phyloP scores from a whole-genome alignment of 1,284 basidiomycete species.

The Vanrija sp. region DNA sequence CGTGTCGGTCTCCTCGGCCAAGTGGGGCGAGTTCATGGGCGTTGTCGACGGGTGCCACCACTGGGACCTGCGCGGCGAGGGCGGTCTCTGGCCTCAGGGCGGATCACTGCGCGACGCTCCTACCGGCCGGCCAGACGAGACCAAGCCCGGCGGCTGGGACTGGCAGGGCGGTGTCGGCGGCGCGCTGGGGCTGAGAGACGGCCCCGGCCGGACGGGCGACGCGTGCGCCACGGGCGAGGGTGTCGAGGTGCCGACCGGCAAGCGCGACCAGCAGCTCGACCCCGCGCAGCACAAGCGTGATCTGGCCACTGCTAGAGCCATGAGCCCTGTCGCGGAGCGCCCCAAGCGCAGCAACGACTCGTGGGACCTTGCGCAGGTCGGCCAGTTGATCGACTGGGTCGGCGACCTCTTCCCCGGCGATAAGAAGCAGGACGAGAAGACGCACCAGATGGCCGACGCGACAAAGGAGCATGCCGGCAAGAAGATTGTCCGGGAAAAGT shows the following conservation, averaged over 20 bases:
- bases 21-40: constrained; percentile 91
- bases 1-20: constrained; percentile 81
- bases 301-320: constrained; percentile 15
- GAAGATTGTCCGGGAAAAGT: constrained; percentile 43
- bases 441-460: constrained; percentile 42
- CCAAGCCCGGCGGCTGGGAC: constrained; percentile 20
- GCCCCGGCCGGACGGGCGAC: neutral
- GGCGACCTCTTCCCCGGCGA: constrained; percentile 41
- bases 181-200: neutral
- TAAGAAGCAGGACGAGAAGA: constrained; percentile 23
- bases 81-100: constrained; percentile 49
- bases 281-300: constrained; percentile 12
- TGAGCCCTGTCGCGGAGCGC: constrained; percentile 7
- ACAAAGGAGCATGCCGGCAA: constrained; percentile 17
- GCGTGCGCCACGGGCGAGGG: neutral
- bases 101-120: constrained; percentile 1
- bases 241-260: neutral
- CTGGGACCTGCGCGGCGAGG: constrained; percentile 87
- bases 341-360: neutral
- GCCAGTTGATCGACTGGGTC: constrained; percentile 49
- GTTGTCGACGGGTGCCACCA: constrained; percentile 88
- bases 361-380: constrained; percentile 46
- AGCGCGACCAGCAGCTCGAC: constrained; percentile 12
- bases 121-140: constrained; percentile 3
- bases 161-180: constrained; percentile 18